Base-by-base conservation (phyloP, 1,139 yeast genomes). In the Blastobotrys indianensis region DNA sequence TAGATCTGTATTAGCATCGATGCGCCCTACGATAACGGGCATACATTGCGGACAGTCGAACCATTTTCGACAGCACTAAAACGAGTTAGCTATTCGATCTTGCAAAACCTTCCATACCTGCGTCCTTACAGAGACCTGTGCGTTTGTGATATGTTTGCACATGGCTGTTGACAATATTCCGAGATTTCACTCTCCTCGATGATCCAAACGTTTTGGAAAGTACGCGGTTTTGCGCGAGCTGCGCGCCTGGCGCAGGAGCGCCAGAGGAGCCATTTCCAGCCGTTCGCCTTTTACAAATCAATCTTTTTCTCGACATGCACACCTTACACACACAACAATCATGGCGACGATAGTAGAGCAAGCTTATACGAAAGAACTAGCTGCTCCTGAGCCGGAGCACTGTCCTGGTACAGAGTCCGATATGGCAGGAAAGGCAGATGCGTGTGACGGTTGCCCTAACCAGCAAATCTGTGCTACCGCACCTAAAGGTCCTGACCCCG, bases 391-490 rank as follows among this genome's bases (percentile, higher is more conserved):
- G 58, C 96, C 97, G 1, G 97, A 88, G 60, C 97, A 92, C 66
- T 92, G 99, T 70, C 98, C 98, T 0, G 99, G 98, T 0, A 95
- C 97, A 1, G 96, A 90, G 61, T 85, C 95, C 1, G 96, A 87
- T 54, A 68, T 70, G 46, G 98, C 99, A 1, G 99, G 99, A 7
- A 79, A 82, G 59, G 92, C 87, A 1, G 95, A 86, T 60, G 95
- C 97, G 11, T 94, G 99, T 64, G 74, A 71, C 12, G 97, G 97
- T 12, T 94, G 99, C 69, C 94, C 97, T 13, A 92, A 94, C 65
- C 90, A 92, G 66, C 79, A 75, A 44, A 85, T 90, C 3, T 94
- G 99, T 67, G 82, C 90, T 43, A 28, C 32, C 10, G 68, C 85
- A 11, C 96, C 97, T 2, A 83, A 84, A 60, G 97, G 97, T 0